Percentiles rank a stretch among this genome's conserved stretches.
Conservation (phyloP, 2,329 filamentous ascomycete genomes). For the Graphiopsis chlorocephala region DNA sequence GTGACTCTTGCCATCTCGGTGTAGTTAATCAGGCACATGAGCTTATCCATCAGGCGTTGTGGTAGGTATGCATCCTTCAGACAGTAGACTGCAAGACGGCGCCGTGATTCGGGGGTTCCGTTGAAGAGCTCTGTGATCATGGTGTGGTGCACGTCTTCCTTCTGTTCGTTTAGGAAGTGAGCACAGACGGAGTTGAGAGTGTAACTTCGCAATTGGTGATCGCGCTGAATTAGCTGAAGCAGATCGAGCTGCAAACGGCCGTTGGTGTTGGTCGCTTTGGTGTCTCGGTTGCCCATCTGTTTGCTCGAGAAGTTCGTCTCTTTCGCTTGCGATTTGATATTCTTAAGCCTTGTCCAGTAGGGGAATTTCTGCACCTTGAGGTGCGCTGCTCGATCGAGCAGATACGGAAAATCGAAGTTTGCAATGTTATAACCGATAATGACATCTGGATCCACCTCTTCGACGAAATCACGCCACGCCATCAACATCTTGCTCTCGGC, state of each 20-base stretch:
- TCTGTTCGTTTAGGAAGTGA: constrained; percentile 93
- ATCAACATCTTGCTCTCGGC: constrained; percentile 87
- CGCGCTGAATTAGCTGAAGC: constrained; percentile 89
- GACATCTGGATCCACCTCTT: constrained; percentile 90
- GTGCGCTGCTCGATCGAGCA: constrained; percentile 82
- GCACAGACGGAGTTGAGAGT: constrained; percentile 95
- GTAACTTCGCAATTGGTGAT: constrained; percentile 93
- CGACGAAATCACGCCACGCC: constrained; percentile 84
- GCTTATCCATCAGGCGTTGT: constrained; percentile 90
- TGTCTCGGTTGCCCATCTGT: constrained; percentile 95
- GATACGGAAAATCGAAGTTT: constrained; percentile 98
- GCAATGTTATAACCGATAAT: constrained; percentile 99
- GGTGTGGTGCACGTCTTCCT: constrained; percentile 97
- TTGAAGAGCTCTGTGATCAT: constrained; percentile 99
- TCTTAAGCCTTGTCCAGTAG: constrained; percentile 79
- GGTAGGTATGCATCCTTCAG: constrained; percentile 96
- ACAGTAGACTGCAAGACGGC: constrained; percentile 91
- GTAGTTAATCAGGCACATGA: constrained; percentile 98
- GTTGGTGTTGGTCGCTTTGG: constrained; percentile 90
- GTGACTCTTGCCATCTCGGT: constrained; percentile 99
- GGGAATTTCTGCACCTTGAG: constrained; percentile 79
- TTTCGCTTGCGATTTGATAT: constrained; percentile 67
- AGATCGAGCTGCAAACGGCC: constrained; percentile 90
- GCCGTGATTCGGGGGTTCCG: constrained; percentile 86
- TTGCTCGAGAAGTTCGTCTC: constrained; percentile 92